Conservation (phyloP, 139 green algal species). For the Tetraselmis striata region DNA sequence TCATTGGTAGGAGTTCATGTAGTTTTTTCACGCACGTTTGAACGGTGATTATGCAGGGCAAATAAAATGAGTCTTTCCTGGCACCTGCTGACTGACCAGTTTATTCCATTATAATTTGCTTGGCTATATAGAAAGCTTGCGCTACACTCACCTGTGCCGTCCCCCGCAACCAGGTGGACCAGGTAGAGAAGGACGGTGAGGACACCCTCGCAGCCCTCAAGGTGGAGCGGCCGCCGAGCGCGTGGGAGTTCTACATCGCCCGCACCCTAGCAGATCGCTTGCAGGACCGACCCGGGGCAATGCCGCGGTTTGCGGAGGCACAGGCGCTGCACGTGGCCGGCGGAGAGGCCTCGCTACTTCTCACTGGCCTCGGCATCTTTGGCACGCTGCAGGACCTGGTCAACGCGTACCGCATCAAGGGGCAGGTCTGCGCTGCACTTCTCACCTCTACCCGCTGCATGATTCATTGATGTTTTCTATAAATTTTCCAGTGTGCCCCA, state of each 20-base stretch:
- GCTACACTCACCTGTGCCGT: too few relatives aligned
- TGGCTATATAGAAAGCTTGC: too few relatives aligned
- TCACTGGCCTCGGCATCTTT: not conserved
- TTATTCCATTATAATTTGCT: too few relatives aligned
- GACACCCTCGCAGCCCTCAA: not conserved
- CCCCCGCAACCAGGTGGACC: too few relatives aligned
- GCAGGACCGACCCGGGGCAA: not conserved
- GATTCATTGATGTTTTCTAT: too few relatives aligned
- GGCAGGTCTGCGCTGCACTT: not conserved
- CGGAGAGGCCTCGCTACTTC: not conserved
- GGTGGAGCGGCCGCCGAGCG: not conserved
- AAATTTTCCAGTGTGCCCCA: too few relatives aligned
- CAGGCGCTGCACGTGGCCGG: not conserved
- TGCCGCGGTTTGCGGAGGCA: not conserved
- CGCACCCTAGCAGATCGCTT: not conserved
- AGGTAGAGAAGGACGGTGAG: not conserved
- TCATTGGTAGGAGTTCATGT: too few relatives aligned
- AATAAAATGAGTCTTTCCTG: too few relatives aligned
- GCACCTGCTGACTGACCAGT: too few relatives aligned
- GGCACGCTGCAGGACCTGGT: not conserved
- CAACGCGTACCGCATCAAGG: not conserved
- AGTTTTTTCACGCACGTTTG: too few relatives aligned
- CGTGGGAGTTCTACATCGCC: not conserved
- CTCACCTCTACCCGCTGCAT: too few relatives aligned
- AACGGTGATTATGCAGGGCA: too few relatives aligned